phyloP scores from a whole-genome alignment of 2,329 filamentous ascomycete genomes.

The Aspergillus fischeri region DNA sequence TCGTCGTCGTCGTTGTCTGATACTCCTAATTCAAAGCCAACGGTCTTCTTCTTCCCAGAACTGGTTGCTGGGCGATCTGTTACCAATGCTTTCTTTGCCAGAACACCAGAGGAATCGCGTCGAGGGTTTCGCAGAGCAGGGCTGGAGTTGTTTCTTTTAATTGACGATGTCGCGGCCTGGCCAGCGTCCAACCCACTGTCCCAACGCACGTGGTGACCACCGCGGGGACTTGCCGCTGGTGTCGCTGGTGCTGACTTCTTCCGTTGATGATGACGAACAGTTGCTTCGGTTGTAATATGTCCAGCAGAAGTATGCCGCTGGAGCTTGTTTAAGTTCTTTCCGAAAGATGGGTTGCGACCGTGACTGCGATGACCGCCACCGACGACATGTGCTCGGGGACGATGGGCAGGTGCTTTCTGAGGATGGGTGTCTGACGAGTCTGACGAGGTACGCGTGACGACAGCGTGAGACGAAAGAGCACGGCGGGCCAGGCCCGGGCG shows the following conservation, averaged over 20 bases:
- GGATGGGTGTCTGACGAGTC: slow-evolving; percentile 24
- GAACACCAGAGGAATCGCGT: slow-evolving; percentile 34
- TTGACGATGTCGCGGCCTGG: slow-evolving; percentile 31
- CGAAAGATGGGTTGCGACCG: slow-evolving; percentile 40
- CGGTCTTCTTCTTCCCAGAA: slow-evolving; percentile 42
- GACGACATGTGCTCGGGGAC: slow-evolving; percentile 41
- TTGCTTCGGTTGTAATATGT: slow-evolving; percentile 28
- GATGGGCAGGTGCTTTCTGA: slow-evolving; percentile 30
- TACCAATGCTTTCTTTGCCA: slow-evolving; percentile 38
- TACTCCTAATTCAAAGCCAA: slow-evolving; percentile 44
- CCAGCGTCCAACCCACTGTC: slow-evolving; percentile 37
- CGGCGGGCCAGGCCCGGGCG: slow-evolving; percentile 38
- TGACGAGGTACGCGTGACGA: slow-evolving; percentile 33
- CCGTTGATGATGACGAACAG: slow-evolving; percentile 39
- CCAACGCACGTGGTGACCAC: slow-evolving; percentile 36
- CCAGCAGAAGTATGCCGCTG: slow-evolving; percentile 30
- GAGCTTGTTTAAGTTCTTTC: slow-evolving; percentile 43
- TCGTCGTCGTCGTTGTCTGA: slow-evolving; percentile 44
- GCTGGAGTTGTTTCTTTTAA: slow-evolving; percentile 45
- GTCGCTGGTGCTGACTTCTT: slow-evolving; percentile 45
- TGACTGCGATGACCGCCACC: slow-evolving; percentile 38
- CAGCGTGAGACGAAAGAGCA: slow-evolving; percentile 38
- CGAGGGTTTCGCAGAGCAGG: slow-evolving; percentile 30
- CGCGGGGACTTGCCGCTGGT: slow-evolving; percentile 40
- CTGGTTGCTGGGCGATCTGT: slow-evolving; percentile 32